phyloP scores from a whole-genome alignment of 306 rosid species.

The Quillaja saponaria region DNA sequence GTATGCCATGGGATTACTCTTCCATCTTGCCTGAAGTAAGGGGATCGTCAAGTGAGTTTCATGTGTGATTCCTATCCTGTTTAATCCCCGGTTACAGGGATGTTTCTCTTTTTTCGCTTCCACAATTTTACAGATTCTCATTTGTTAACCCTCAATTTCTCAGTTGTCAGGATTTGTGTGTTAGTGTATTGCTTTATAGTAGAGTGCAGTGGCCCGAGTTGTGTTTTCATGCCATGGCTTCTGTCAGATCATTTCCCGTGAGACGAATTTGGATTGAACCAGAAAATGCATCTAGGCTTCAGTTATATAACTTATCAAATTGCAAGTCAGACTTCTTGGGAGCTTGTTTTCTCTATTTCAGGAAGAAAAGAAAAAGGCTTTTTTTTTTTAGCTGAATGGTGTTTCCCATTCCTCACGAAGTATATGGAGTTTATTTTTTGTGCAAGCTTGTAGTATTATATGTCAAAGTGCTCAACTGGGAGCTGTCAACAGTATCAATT shows the following conservation, averaged over 20 bases:
- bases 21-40: constrained; percentile 70
- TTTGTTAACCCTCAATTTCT: constrained; percentile 37
- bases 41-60: constrained; percentile 25
- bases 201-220: constrained; percentile 43
- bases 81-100: constrained; percentile 35
- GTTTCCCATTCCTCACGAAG: constrained; percentile 10
- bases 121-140: constrained; percentile 33
- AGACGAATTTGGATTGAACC: constrained; percentile 24
- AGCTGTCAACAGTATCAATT: too few species aligned
- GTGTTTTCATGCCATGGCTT: constrained; percentile 23
- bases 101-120: constrained; percentile 31
- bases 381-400: constrained; percentile 2
- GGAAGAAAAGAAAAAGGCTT: constrained; percentile 2
- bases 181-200: constrained; percentile 35
- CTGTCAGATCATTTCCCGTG: constrained; percentile 9
- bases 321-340: constrained; percentile 21
- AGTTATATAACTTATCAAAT: constrained; percentile 19
- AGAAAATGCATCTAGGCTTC: constrained; percentile 18
- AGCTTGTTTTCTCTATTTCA: constrained; percentile 15
- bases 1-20: constrained; percentile 86
- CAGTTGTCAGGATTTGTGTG: constrained; percentile 39
- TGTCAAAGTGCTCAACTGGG: constrained; percentile 13
- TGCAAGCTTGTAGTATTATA: background rate
- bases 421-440: constrained; percentile 10
- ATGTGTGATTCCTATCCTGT: constrained; percentile 28